phyloP scores from a whole-genome alignment of 352 stramenopile genomes.

The Phytophthora pinifolia region DNA sequence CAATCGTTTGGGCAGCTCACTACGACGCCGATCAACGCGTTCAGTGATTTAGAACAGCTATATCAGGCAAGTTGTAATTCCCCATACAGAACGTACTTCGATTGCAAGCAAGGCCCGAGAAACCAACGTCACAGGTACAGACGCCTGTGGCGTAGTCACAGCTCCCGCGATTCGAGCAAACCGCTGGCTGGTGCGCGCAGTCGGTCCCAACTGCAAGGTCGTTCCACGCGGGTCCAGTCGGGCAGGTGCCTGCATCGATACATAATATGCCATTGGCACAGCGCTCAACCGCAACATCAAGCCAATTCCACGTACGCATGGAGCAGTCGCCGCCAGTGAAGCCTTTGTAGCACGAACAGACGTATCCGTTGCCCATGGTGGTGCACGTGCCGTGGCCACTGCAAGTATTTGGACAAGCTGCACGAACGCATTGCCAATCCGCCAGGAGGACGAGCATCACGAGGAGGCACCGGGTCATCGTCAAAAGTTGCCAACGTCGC shows the following conservation, averaged over 20 bases:
- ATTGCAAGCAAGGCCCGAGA: constrained; percentile 80
- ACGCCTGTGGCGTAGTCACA: constrained; percentile 63
- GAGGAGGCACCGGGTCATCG: constrained; percentile 12
- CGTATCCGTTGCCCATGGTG: constrained; percentile 60
- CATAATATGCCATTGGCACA: not conserved
- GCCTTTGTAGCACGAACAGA: constrained; percentile 83
- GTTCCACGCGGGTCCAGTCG: constrained; percentile 55
- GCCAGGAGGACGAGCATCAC: constrained; percentile 11
- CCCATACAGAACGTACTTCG: constrained; percentile 39
- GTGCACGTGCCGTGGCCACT: constrained; percentile 66
- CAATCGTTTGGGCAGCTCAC: constrained; percentile 72
- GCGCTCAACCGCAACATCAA: not conserved
- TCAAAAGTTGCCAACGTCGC: not conserved
- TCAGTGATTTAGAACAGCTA: not conserved
- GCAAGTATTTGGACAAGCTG: constrained; percentile 65
- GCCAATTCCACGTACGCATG: constrained; percentile 27
- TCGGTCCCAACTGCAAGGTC: constrained; percentile 58
- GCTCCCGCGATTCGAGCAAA: constrained; percentile 67
- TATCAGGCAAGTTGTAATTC: not conserved
- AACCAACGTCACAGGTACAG: constrained; percentile 79
- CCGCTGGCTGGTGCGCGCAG: constrained; percentile 44
- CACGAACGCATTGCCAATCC: constrained; percentile 8
- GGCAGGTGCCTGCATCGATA: constrained; percentile 43
- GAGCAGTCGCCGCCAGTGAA: constrained; percentile 93
- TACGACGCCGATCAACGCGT: constrained; percentile 14